Evolutionary conservation across 768 basidiomycete species (phyloP), one percentile per base, ranked within the genome.

Genomic region (Russula sp.): DNA sequence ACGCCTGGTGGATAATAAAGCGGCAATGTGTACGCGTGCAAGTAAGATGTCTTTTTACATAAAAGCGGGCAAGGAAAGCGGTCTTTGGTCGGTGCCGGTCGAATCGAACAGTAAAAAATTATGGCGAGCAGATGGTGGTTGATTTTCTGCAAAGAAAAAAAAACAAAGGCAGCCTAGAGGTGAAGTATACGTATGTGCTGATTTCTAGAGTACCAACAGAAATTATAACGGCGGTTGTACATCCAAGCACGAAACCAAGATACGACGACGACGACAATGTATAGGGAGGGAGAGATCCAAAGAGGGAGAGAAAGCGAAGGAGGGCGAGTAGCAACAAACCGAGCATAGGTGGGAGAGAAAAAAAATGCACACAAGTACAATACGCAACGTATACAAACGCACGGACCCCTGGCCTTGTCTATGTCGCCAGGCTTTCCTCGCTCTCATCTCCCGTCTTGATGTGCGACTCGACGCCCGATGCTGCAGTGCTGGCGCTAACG

Each of bases 401-500:
- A 51, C 27, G 35, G 20, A 47, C 50, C 44, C 37, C 13, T 39
- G 20, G 14, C 57, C 40, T 37, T 13, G 18, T 50, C 58, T 55
- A 64, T 44, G 63, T 2, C 20, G 61, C 44, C 65, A 64, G 16
- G 16, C 62, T 58, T 6, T 55, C 65, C 27, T 66, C 65, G 31
- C 62, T 58, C 11, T 65, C 64, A 2, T 66, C 65, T 42, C 65
- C 65, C 16, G 61, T 34, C 45, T 66, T 64, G 47, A 66, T 66
- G 9, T 66, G 65, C n/a, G 62, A 47, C 27, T 66, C 65, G 14
- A 50, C 52, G n/a, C 62, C 61, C 1, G 65, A 66, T 10, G 62
- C 65, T 1, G 39, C 57, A 14, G 65, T 66, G 18, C 65, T 64
- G 2, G 65, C 65, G 22, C 65, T 66, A 44, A 58, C 62, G 13